A percentile compares a stretch with the other conserved stretches of the same genome.
These are phyloP conservation scores for Leptomonas seymouri DNA, from an alignment of 208 protist species.

Conservation along the genomic window DNA sequence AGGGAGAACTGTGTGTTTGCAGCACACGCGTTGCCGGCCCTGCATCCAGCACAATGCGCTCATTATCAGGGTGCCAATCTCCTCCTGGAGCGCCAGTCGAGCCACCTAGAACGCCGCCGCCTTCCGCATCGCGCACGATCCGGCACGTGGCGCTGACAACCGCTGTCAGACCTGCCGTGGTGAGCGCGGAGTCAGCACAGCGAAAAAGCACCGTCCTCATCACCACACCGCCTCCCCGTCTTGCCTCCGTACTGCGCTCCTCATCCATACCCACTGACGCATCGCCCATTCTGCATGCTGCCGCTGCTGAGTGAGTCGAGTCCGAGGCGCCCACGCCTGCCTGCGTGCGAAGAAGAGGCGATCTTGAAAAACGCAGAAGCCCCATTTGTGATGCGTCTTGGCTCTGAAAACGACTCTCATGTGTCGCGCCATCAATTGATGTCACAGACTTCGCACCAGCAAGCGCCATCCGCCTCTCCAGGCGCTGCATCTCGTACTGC, in stretches of 20 bases:
- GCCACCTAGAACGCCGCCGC: not conserved
- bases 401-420: not conserved
- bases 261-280: not conserved
- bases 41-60: not conserved
- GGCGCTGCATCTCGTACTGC: not conserved
- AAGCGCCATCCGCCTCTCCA: not conserved
- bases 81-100: not conserved
- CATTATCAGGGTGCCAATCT: not conserved
- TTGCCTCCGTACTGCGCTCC: not conserved
- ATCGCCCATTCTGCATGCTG: not conserved
- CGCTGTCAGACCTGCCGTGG: not conserved
- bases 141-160: slow-evolving; percentile 14
- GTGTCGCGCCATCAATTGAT: not conserved
- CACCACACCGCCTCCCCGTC: slow-evolving; percentile 15
- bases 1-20: not conserved
- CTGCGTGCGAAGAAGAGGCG: not conserved
- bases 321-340: not conserved
- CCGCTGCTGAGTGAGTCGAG: not conserved
- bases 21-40: slow-evolving; percentile 5
- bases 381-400: not conserved
- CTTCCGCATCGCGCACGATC: not conserved
- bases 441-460: not conserved
- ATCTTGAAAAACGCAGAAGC: not conserved
- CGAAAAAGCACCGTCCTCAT: slow-evolving; percentile 8
- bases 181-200: slow-evolving; percentile 4